phyloP scores from a whole-genome alignment of 1,139 yeast species.

The Yamadazyma siamensis region DNA sequence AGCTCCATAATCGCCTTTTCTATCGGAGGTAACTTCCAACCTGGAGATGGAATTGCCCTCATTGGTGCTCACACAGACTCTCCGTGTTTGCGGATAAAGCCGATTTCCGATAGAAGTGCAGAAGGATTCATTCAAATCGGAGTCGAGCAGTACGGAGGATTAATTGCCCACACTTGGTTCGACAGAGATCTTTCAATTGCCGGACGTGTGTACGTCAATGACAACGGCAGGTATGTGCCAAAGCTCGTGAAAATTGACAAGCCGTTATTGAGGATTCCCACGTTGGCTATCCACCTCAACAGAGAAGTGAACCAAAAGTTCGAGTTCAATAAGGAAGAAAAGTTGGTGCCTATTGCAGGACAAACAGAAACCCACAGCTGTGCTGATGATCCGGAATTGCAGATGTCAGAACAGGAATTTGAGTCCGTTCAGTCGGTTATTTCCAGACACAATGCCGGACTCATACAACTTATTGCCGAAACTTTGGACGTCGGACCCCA shows the following conservation, averaged over 20 bases:
- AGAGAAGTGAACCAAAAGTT: constrained; percentile 74
- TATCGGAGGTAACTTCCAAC: constrained; percentile 66
- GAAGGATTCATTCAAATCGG: constrained; percentile 90
- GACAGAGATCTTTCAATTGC: constrained; percentile 92
- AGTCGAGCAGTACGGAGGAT: constrained; percentile 94
- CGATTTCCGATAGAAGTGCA: constrained; percentile 67
- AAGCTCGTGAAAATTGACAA: constrained; percentile 73
- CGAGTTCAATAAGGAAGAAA: constrained; percentile 87
- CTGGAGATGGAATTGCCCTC: constrained; percentile 84
- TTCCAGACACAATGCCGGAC: constrained; percentile 71
- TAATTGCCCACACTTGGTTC: constrained; percentile 89
- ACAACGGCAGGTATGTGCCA: constrained; percentile 51
- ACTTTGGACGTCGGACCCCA: constrained; percentile 49
- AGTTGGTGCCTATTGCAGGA: constrained; percentile 85
- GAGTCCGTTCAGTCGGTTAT: constrained; percentile 63
- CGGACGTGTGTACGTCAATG: constrained; percentile 73
- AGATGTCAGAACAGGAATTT: constrained; percentile 52
- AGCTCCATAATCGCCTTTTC: constrained; percentile 87
- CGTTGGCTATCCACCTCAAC: constrained; percentile 89
- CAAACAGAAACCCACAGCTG: constrained; percentile 40
- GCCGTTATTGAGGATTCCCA: constrained; percentile 88
- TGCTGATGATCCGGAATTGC: constrained; percentile 43
- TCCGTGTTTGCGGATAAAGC: constrained; percentile 89
- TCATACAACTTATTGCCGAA: constrained; percentile 65
- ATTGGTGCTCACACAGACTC: constrained; percentile 96